Evolutionary conservation across 768 basidiomycete species (phyloP).

Genomic region (Pleurotus citrinopileatus): DNA sequence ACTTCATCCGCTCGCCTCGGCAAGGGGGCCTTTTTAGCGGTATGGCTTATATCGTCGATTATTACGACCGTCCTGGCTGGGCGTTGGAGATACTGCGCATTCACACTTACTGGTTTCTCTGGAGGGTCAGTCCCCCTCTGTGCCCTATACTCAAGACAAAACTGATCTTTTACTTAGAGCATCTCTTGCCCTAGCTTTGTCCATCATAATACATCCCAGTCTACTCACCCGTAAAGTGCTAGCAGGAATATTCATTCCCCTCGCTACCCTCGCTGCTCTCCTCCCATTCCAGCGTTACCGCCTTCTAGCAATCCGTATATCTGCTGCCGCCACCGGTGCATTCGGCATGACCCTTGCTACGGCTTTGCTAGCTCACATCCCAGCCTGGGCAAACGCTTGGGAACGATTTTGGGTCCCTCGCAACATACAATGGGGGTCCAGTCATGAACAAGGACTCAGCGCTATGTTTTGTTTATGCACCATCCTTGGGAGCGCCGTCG

Average conservation of each 20-base stretch:
- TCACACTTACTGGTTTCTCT: conserved; percentile 43
- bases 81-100: conserved; percentile 51
- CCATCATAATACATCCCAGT: conserved; percentile 53
- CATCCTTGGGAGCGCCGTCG: conserved; percentile 39
- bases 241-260: conserved; percentile 27
- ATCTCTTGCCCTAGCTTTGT: conserved; percentile 45
- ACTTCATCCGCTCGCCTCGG: conserved; percentile 37
- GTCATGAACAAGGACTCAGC: conserved; percentile 55
- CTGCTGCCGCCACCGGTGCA: conserved; percentile 50
- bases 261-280: conserved; percentile 33
- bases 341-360: conserved; percentile 55
- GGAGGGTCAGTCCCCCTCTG: conserved; percentile 46
- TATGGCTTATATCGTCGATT: conserved; percentile 56
- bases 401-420: conserved; percentile 55
- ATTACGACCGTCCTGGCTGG: conserved; percentile 47
- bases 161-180: conserved; percentile 26
- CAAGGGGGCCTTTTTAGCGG: conserved; percentile 50
- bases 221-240: conserved; percentile 47
- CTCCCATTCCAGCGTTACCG: conserved; percentile 38
- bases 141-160: conserved; percentile 4
- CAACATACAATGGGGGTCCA: conserved; percentile 50
- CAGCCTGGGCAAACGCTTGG: conserved; percentile 62
- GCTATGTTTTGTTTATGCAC: conserved; percentile 55
- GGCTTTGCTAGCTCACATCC: conserved; percentile 46
- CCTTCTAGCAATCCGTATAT: conserved; percentile 47